phyloP scores from a whole-genome alignment of 805 yeast species.

The Spathaspora boniae region DNA sequence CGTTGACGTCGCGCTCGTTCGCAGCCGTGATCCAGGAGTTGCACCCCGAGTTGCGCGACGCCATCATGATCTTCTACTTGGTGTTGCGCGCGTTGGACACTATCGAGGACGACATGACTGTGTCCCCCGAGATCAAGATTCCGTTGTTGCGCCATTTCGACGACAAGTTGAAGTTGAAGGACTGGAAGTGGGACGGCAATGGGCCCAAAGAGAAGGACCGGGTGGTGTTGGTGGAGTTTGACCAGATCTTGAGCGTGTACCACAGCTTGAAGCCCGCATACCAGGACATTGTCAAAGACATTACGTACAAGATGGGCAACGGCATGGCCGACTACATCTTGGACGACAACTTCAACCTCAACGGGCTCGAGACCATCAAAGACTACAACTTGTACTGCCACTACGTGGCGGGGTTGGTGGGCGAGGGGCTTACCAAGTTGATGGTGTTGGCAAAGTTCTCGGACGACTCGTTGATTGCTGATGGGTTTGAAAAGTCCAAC shows the following conservation, averaged over 20 bases:
- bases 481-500: slow-evolving; percentile 58
- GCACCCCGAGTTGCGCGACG: slow-evolving; percentile 82
- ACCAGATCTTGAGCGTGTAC: slow-evolving; percentile 63
- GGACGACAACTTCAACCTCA: slow-evolving; percentile 71
- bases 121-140: slow-evolving; percentile 66
- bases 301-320: slow-evolving; percentile 85
- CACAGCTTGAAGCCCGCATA: slow-evolving; percentile 71
- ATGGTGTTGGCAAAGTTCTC: slow-evolving; percentile 75
- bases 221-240: slow-evolving; percentile 75
- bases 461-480: slow-evolving; percentile 42
- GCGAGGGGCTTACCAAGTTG: slow-evolving; percentile 88
- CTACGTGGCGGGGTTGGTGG: slow-evolving; percentile 96
- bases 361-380: slow-evolving; percentile 71
- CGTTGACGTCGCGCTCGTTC: slow-evolving; percentile 81
- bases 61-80: slow-evolving; percentile 79
- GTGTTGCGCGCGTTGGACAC: slow-evolving; percentile 91
- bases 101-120: slow-evolving; percentile 91
- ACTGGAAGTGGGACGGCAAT: slow-evolving; percentile 80
- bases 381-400: slow-evolving; percentile 93
- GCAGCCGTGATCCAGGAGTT: slow-evolving; percentile 91
- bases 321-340: slow-evolving; percentile 95
- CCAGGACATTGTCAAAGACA: slow-evolving; percentile 73
- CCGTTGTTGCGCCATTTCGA: slow-evolving; percentile 71
- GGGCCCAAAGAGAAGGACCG: slow-evolving; percentile 80
- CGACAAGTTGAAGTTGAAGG: slow-evolving; percentile 55